A percentile compares a stretch with the other conserved stretches of the same genome.
These are phyloP conservation scores for Neurospora sp. DNA, from an alignment of 495 filamentous ascomycete species.

Conservation along the genomic window DNA sequence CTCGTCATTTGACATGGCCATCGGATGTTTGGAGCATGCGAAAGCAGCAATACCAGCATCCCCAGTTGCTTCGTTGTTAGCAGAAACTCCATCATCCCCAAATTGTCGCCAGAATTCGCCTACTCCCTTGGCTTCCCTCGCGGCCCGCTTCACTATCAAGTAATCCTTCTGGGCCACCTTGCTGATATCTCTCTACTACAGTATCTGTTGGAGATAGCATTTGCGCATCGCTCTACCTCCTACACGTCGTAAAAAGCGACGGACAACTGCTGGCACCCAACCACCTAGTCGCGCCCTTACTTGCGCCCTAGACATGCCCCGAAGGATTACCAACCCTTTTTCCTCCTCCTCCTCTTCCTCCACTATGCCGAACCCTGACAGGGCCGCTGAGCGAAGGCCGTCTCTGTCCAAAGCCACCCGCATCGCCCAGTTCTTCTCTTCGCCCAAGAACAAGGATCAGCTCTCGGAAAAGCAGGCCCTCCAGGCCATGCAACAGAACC, in stretches of 20 bases:
- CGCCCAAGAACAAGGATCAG: conserved; percentile 58
- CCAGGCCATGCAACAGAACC: conserved; percentile 49
- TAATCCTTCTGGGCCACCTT: not conserved
- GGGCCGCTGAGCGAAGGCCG: conserved; percentile 34
- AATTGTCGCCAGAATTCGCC: not conserved
- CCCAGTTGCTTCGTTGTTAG: not conserved
- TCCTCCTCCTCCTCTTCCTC: conserved; percentile 15
- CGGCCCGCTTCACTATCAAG: not conserved
- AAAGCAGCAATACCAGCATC: not conserved
- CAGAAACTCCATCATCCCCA: not conserved
- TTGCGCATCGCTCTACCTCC: conserved; percentile 4
- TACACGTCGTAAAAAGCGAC: not conserved
- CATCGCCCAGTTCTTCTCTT: conserved; percentile 53
- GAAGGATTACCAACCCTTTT: conserved; percentile 39
- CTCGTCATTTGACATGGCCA: not conserved
- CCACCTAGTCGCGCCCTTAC: not conserved
- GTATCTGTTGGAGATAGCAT: conserved; percentile 11
- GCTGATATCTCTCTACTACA: conserved; percentile 6
- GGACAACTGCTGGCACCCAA: not conserved
- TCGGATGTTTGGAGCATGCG: not conserved
- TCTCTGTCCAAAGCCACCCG: conserved; percentile 50
- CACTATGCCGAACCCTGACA: conserved; percentile 28
- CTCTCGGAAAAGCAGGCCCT: conserved; percentile 45
- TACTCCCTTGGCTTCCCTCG: not conserved
- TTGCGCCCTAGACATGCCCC: conserved; percentile 34